Evolutionary conservation across 2,329 filamentous ascomycete genomes (phyloP).

Genomic region (Alternaria triticimaculans): DNA sequence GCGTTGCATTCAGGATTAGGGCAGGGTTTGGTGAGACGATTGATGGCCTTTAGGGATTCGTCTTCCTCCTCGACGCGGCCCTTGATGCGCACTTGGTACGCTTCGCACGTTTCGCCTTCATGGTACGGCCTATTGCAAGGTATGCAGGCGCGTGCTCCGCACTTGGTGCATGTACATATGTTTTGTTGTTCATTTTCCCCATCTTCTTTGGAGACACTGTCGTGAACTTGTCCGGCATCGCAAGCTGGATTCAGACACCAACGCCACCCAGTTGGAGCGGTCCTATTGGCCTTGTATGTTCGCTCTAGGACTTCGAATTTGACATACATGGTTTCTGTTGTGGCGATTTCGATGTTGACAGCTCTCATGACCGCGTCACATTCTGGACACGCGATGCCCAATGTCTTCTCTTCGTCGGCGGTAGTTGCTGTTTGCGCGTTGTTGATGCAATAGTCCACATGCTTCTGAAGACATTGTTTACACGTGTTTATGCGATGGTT

Average conservation of each 20-base stretch:
- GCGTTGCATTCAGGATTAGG: not conserved
- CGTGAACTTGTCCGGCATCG: not conserved
- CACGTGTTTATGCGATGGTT: not conserved
- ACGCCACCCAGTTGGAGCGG: not conserved
- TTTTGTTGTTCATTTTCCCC: too few species aligned
- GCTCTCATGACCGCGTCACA: not conserved
- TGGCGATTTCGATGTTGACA: not conserved
- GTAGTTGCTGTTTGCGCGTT: not conserved
- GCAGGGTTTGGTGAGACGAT: not conserved
- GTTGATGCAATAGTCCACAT: not conserved
- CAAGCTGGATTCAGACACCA: not conserved
- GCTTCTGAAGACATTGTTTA: not conserved
- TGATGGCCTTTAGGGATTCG: not conserved
- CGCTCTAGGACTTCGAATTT: not conserved
- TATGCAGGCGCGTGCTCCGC: not conserved
- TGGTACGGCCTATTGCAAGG: not conserved
- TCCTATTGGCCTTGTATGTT: not conserved
- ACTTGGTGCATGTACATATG: not conserved
- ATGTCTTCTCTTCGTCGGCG: not conserved
- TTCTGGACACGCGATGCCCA: not conserved
- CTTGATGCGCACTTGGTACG: not conserved
- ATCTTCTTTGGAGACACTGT: not conserved
- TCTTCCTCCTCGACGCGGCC: not conserved
- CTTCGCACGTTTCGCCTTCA: not conserved
- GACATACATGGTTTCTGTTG: not conserved